Evolutionary conservation across 2,329 filamentous ascomycete genomes (phyloP).

Genomic region (Sporothrix curviconia): DNA sequence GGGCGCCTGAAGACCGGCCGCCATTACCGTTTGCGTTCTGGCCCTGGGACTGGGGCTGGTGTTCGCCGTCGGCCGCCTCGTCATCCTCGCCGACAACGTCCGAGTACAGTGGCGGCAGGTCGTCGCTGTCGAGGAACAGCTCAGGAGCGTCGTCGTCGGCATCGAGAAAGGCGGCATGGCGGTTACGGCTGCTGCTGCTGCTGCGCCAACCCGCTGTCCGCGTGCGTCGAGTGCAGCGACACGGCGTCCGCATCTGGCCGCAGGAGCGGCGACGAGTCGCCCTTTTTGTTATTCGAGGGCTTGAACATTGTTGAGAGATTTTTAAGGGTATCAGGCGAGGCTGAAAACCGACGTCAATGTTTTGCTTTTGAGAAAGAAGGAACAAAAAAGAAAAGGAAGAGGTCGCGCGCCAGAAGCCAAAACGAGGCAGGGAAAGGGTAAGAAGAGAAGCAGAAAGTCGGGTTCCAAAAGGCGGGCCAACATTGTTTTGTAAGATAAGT

Average conservation of each 20-base stretch:
- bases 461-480: no score
- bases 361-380: neutral
- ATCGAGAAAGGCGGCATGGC: neutral
- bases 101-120: constrained; percentile 41
- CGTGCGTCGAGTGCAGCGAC: constrained; percentile 25
- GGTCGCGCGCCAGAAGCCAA: no score
- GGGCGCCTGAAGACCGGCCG: no score
- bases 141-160: constrained; percentile 29
- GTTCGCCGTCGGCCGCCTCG: neutral
- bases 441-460: no score
- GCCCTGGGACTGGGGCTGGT: no score
- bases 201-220: no score
- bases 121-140: constrained; percentile 33
- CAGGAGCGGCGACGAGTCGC: constrained; percentile 10
- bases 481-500: no score
- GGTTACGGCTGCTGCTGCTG: neutral
- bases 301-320: constrained; percentile 5
- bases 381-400: neutral
- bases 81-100: constrained; percentile 26
- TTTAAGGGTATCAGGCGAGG: no score
- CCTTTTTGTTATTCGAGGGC: no score
- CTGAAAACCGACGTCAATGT: no score
- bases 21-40: no score
- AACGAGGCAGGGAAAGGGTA: no score
- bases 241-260: constrained; percentile 23